phyloP scores from a whole-genome alignment of 2,329 filamentous ascomycete species.

The Cercospora zeae-maydis region DNA sequence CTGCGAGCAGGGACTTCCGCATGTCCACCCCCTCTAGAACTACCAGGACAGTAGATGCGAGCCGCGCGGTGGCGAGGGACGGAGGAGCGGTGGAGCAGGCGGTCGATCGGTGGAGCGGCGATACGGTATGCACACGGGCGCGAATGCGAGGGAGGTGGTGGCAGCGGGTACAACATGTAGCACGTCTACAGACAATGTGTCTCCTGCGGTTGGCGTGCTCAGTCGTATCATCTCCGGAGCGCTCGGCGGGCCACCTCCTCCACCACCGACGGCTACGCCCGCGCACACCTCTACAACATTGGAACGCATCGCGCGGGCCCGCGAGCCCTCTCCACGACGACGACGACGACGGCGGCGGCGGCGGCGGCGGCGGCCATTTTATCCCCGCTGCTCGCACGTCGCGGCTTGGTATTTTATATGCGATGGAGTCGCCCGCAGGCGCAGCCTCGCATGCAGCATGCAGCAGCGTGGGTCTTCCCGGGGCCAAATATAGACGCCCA shows the following conservation, averaged over 20 bases:
- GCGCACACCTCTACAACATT: too few relatives aligned
- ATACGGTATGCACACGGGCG: too few relatives aligned
- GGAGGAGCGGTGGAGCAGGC: too few relatives aligned
- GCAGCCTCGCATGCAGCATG: conserved; percentile 4
- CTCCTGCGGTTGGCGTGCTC: not conserved
- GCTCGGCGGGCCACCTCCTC: not conserved
- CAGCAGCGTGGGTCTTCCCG: not conserved
- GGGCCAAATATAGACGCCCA: not conserved
- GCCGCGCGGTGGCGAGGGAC: not conserved
- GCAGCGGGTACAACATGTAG: too few relatives aligned
- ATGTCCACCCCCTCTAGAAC: not conserved
- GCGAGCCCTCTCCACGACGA: not conserved
- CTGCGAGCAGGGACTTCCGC: conserved; percentile 5
- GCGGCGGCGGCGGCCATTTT: too few relatives aligned
- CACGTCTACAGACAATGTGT: not conserved
- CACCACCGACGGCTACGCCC: not conserved
- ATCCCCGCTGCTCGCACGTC: not conserved
- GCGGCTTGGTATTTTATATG: not conserved
- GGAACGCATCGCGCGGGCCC: not conserved
- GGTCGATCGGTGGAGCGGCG: too few relatives aligned
- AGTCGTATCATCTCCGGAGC: not conserved
- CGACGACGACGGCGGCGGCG: too few relatives aligned
- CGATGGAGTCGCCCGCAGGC: not conserved
- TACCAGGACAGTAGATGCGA: not conserved
- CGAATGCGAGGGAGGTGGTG: too few relatives aligned